A percentile compares a stretch with the other conserved stretches of the same genome.
phyloP scores from a whole-genome alignment of 2,329 filamentous ascomycete species.

The Hirsutella minnesotensis region DNA sequence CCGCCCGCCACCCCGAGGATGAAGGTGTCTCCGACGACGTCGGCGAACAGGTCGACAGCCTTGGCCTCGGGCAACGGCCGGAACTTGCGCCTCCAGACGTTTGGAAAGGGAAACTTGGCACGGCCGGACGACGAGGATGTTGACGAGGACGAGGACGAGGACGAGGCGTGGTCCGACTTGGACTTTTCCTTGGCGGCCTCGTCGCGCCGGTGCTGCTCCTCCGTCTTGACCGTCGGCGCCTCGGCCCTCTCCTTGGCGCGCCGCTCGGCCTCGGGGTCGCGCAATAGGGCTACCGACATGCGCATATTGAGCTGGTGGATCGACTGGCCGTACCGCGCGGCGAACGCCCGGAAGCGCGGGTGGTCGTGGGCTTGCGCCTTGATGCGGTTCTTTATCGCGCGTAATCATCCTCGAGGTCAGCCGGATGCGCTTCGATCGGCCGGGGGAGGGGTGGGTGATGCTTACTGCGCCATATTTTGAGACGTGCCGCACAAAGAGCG shows the following conservation, averaged over 20 bases:
- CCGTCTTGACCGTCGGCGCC: constrained; percentile 52
- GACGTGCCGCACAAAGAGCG: constrained; percentile 52
- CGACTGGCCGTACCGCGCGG: constrained; percentile 48
- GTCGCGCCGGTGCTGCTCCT: constrained; percentile 46
- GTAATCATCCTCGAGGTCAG: too few species aligned
- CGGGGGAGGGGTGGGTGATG: constrained; percentile 3
- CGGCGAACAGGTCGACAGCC: constrained; percentile 55
- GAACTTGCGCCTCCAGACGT: constrained; percentile 51
- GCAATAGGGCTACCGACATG: constrained; percentile 45
- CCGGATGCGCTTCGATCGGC: too few species aligned
- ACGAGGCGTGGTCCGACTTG: constrained; percentile 14
- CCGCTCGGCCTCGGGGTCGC: constrained; percentile 44
- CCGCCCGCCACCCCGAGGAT: constrained; percentile 46
- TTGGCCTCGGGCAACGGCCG: constrained; percentile 51
- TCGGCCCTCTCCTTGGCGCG: constrained; percentile 50
- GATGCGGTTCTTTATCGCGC: constrained; percentile 60
- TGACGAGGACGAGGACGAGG: too few species aligned
- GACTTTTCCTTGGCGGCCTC: constrained; percentile 32
- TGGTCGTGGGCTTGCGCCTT: constrained; percentile 56
- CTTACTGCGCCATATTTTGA: constrained; percentile 60
- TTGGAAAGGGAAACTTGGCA: constrained; percentile 26
- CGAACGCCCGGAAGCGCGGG: constrained; percentile 45
- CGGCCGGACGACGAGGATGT: constrained; percentile 7
- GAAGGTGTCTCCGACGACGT: constrained; percentile 52
- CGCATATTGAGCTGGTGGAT: constrained; percentile 60